Base-by-base conservation (phyloP, 2,329 filamentous ascomycete genomes). In the Salinomyces thailandicus region DNA sequence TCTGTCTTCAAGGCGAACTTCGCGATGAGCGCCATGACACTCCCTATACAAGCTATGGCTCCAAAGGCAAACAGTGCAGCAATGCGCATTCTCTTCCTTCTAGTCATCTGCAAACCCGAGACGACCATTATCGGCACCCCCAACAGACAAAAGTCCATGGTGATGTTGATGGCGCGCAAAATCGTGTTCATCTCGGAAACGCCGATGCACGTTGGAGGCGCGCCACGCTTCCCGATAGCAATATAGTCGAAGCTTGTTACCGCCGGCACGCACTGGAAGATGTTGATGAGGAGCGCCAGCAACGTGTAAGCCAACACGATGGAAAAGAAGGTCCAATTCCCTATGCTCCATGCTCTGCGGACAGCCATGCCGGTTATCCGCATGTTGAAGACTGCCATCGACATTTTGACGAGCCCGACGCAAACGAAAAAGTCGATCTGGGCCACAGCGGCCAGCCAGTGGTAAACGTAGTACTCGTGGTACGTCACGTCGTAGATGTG, bases 381-480 rank as follows among this genome's bases (percentile, higher is more conserved):
- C 27, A 30, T 30, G 27, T 30, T 30, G 27, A 30, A 30, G 27
- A 30, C 27, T 11, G 27, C 27, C 9, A 30, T 30, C 6, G 27
- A 30, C 27, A 30, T 7, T 15, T 30, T 30, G 8, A 30, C 27
- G 8, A 30, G 27, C 9, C 27, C 27, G 13, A 14, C 27, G 6
- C 27, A 11, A 30, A 30, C 27, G 27, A 30, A 30, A 13, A 30
- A 30, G 27, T 30, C 27, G 6, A 30, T 30, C 13, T 30, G 27
- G 7, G 27, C 27, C 14, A 30, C 27, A 7, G 27, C 27, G 6
- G 27, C 27, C 7, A 30, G 6, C 27, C 27, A 30, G 13, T 30
- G 27, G 27, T 30, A 30, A 6, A 30, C 14, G 27, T 30, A 30
- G 27, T 30, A 30, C 14, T 30, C 27, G 27, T 30, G 27, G 27